These are phyloP conservation scores for Plantago coronopus DNA, from an alignment of 305 asterid species.

Conservation along the genomic window DNA sequence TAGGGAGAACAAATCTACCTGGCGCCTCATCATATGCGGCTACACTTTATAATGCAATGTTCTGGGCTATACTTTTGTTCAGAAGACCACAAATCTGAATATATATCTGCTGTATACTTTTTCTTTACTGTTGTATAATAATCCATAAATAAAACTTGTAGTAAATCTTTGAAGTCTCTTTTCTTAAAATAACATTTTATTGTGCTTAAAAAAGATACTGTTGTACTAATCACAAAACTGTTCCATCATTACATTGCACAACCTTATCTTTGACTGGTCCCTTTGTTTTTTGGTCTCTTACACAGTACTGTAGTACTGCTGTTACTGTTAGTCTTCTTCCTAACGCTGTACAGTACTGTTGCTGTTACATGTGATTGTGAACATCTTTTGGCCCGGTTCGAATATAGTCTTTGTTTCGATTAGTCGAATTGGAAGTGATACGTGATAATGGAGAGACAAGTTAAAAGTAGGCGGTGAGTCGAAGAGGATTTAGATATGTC, in stretches of 20 bases:
- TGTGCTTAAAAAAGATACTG: background rate
- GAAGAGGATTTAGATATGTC: too few relatives aligned
- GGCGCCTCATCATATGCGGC: slow-evolving; percentile 7
- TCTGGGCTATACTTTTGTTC: background rate
- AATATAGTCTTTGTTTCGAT: too few relatives aligned
- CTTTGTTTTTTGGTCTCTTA: background rate
- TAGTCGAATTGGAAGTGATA: too few relatives aligned
- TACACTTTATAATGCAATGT: too few relatives aligned
- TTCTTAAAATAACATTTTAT: slow-evolving; percentile 11
- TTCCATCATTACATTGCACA: background rate
- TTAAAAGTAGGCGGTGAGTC: too few relatives aligned
- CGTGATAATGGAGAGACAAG: too few relatives aligned
- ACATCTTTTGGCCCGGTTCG: too few relatives aligned
- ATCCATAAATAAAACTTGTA: too few relatives aligned
- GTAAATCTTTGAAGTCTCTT: background rate
- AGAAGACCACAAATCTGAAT: background rate
- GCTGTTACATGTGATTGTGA: too few relatives aligned
- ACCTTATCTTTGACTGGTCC: slow-evolving; percentile 13
- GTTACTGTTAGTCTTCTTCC: too few relatives aligned
- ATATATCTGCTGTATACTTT: slow-evolving; percentile 6
- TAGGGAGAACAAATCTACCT: slow-evolving; percentile 9
- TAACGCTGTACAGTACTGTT: too few relatives aligned
- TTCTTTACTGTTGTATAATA: slow-evolving; percentile 3
- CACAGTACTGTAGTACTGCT: too few relatives aligned
- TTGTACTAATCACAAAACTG: slow-evolving; percentile 4